Percentiles rank a stretch among this genome's conserved stretches.
phyloP scores from a whole-genome alignment of 768 basidiomycete species.

The Chalciporus piperatus region DNA sequence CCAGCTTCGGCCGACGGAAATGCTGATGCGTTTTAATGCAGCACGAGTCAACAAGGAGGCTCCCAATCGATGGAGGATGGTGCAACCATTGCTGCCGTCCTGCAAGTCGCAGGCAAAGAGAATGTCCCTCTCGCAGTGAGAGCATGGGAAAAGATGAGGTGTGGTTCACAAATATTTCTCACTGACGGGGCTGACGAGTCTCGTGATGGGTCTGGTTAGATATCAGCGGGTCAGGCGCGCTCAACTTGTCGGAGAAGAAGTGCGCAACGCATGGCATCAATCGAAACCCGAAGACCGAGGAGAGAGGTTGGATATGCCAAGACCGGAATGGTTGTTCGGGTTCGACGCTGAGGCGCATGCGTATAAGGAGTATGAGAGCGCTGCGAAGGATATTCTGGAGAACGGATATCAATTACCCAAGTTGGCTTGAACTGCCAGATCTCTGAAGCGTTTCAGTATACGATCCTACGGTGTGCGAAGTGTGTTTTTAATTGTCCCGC shows the following conservation, averaged over 20 bases:
- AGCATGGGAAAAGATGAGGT: slow-evolving; percentile 1
- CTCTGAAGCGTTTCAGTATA: no score
- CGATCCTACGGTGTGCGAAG: background rate
- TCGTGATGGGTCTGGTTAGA: slow-evolving; percentile 6
- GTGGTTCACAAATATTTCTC: background rate
- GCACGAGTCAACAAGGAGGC: slow-evolving; percentile 32
- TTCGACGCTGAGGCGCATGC: slow-evolving; percentile 22
- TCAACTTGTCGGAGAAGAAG: slow-evolving; percentile 15
- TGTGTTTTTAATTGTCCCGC: background rate
- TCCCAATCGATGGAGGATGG: slow-evolving; percentile 41
- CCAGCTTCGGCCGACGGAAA: background rate
- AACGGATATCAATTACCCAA: slow-evolving; percentile 18
- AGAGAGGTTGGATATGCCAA: slow-evolving; percentile 12
- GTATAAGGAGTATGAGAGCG: slow-evolving; percentile 7
- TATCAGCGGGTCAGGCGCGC: slow-evolving; percentile 10
- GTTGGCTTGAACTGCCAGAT: background rate
- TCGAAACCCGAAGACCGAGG: slow-evolving; percentile 15
- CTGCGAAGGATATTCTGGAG: slow-evolving; percentile 5
- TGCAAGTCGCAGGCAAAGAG: slow-evolving; percentile 14
- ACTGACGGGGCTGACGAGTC: background rate
- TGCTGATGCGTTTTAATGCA: background rate
- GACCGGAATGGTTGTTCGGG: slow-evolving; percentile 21
- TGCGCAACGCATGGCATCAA: slow-evolving; percentile 18
- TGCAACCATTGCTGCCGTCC: slow-evolving; percentile 31
- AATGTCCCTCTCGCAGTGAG: background rate